Conservation (phyloP, 257 asterid species). For the Solanum dulcamara region DNA sequence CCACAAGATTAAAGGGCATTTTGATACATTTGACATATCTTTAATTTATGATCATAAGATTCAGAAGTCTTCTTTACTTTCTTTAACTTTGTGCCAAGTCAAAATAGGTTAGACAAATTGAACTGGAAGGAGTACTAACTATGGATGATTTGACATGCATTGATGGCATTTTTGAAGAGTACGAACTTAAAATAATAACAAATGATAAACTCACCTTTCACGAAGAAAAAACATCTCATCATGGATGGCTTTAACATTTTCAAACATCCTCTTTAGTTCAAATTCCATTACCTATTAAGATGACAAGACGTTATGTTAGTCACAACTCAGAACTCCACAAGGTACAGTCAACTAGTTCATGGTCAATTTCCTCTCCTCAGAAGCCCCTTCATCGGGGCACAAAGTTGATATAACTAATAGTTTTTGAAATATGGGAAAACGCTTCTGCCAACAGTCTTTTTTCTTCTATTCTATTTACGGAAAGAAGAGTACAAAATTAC, state of each 20-base stretch:
- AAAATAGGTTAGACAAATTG: neutral
- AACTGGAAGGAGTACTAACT: neutral
- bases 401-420: neutral
- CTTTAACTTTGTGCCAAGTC: neutral
- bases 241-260: conserved; percentile 55
- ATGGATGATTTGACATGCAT: neutral
- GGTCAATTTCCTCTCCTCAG: neutral
- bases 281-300: conserved; percentile 50
- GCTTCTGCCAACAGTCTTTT: neutral
- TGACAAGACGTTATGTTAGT: neutral
- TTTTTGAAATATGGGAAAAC: neutral
- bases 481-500: neutral
- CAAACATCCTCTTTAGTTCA: conserved; percentile 69
- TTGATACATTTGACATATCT: neutral
- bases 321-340: neutral
- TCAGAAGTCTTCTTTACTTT: neutral
- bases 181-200: neutral
- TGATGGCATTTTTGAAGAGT: neutral
- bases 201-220: conserved; percentile 35
- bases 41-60: neutral
- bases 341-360: neutral
- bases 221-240: conserved; percentile 83
- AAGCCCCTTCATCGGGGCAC: neutral
- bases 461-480: neutral
- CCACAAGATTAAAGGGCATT: neutral